Conservation (phyloP, 192 early-diverging fungal genomes). For the Glomus cerebriforme region DNA sequence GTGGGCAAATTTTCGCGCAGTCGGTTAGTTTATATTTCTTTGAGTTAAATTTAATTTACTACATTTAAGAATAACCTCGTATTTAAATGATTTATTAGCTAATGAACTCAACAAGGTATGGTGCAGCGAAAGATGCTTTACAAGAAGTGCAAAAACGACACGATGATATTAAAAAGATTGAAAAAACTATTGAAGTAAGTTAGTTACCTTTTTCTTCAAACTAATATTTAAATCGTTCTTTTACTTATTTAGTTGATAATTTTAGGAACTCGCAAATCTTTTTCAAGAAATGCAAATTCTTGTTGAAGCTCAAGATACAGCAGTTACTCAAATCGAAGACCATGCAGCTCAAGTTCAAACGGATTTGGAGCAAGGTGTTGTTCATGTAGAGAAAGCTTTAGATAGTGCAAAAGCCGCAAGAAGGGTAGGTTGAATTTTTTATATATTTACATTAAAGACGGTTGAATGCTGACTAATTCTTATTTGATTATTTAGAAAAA, state of each 20-base stretch:
- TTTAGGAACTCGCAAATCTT: conserved; percentile 31
- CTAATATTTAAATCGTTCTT: not conserved
- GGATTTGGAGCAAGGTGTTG: conserved; percentile 6
- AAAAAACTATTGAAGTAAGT: conserved; percentile 80
- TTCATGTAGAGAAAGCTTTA: conserved; percentile 24
- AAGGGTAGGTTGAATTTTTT: conserved; percentile 4
- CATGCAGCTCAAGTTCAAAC: conserved; percentile 6
- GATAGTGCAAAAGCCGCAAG: conserved; percentile 7
- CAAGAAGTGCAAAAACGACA: conserved; percentile 84
- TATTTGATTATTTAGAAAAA: conserved; percentile 23
- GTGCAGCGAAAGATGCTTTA: conserved; percentile 73
- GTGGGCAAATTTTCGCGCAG: conserved; percentile 80
- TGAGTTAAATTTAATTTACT: not conserved
- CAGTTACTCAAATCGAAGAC: conserved; percentile 8
- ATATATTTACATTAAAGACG: not conserved
- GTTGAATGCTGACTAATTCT: not conserved
- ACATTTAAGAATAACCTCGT: too few relatives aligned
- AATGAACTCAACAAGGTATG: conserved; percentile 67
- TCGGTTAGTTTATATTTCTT: conserved; percentile 48
- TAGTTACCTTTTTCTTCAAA: conserved; percentile 5
- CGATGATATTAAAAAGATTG: conserved; percentile 85
- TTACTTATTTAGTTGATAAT: not conserved
- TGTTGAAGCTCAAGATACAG: conserved; percentile 21
- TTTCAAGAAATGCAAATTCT: conserved; percentile 28
- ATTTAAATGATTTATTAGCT: conserved; percentile 44